phyloP scores from a whole-genome alignment of 495 filamentous ascomycete species.

The Hyaloscypha hepaticicola region DNA sequence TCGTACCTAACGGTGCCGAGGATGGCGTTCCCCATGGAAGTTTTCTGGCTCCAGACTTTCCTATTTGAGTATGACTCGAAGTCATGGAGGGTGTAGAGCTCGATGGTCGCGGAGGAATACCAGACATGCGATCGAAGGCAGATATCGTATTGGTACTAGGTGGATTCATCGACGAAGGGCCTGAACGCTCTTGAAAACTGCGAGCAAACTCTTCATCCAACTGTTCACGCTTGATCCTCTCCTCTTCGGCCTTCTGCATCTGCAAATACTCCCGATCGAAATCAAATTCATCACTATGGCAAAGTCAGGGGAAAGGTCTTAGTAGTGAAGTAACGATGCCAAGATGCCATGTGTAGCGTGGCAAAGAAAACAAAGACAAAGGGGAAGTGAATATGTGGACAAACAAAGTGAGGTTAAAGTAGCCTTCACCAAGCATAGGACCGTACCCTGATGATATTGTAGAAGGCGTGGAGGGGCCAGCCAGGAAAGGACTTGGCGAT shows the following conservation, averaged over 20 bases:
- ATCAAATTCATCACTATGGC: slow-evolving; percentile 25
- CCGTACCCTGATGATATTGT: slow-evolving; percentile 27
- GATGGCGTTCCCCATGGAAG: neutral
- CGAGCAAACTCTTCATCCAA: slow-evolving; percentile 52
- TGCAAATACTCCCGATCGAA: slow-evolving; percentile 28
- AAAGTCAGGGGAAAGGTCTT: neutral
- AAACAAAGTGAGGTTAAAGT: slow-evolving; percentile 28
- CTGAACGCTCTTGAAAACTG: slow-evolving; percentile 30
- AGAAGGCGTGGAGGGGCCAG: slow-evolving; percentile 35
- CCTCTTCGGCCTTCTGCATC: slow-evolving; percentile 38
- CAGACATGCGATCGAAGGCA: slow-evolving; percentile 26
- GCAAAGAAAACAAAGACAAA: slow-evolving; percentile 9
- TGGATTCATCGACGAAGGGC: neutral
- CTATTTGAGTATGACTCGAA: slow-evolving; percentile 3
- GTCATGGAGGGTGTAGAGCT: neutral
- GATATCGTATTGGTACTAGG: neutral
- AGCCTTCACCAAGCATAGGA: slow-evolving; percentile 19
- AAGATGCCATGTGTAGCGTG: neutral
- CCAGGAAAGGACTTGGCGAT: slow-evolving; percentile 36
- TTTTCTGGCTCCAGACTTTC: slow-evolving; percentile 3
- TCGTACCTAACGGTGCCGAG: neutral
- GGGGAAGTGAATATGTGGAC: slow-evolving; percentile 21
- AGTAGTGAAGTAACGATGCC: neutral
- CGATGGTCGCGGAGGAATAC: slow-evolving; percentile 8
- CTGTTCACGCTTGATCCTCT: slow-evolving; percentile 40